phyloP scores from a whole-genome alignment of 257 asterid species.

The Scutellaria baicalensis region DNA sequence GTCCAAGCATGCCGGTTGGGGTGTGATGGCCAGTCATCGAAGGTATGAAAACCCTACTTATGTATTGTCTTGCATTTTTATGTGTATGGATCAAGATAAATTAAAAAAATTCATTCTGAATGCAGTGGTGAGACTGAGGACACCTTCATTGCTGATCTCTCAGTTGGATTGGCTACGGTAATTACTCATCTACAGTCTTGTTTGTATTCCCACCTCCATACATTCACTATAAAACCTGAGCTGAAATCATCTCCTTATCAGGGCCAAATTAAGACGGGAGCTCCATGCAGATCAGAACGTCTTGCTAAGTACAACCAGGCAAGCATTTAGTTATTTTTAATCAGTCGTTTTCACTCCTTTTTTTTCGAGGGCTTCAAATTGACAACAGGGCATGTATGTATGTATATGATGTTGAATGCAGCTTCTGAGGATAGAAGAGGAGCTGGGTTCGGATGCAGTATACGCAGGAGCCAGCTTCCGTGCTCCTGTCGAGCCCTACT shows the following conservation, averaged over 20 bases:
- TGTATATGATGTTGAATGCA: conserved; percentile 17
- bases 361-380: not conserved
- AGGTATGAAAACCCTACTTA: conserved; percentile 32
- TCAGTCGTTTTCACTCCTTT: no score
- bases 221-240: not conserved
- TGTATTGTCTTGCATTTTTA: not conserved
- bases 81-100: not conserved
- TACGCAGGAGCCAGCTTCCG: conserved; percentile 95
- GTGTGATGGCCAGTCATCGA: conserved; percentile 99
- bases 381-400: no score
- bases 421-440: conserved; percentile 95
- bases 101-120: not conserved
- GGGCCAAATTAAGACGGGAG: conserved; percentile 99
- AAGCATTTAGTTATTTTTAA: not conserved
- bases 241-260: conserved; percentile 22
- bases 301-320: conserved; percentile 98
- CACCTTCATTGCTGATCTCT: conserved; percentile 96
- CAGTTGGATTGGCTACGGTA: conserved; percentile 96
- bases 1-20: conserved; percentile 99
- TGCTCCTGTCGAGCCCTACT: conserved; percentile 81
- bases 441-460: conserved; percentile 81
- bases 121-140: conserved; percentile 98
- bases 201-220: not conserved
- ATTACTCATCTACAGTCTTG: not conserved
- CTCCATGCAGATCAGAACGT: conserved; percentile 98